phyloP scores from a whole-genome alignment of 176 grass and related monocot species.

The Pontederia crassipes region DNA sequence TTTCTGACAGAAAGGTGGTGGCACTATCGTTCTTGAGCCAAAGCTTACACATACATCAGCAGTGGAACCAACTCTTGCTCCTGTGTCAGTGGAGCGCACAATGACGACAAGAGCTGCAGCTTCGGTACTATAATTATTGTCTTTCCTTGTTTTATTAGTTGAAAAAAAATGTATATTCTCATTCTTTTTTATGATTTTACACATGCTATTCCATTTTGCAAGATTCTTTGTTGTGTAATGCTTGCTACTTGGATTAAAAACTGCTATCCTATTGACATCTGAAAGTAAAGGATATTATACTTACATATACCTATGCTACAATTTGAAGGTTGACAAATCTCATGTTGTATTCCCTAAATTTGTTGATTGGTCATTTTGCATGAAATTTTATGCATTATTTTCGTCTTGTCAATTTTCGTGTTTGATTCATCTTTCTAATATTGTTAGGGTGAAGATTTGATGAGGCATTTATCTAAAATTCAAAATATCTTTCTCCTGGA shows the following conservation, averaged over 20 bases:
- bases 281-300: background rate
- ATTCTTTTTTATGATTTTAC: background rate
- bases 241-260: background rate
- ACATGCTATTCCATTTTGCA: background rate
- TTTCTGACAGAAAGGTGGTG: constrained; percentile 76
- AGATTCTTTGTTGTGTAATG: background rate
- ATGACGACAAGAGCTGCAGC: constrained; percentile 94
- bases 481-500: background rate
- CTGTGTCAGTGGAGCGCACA: constrained; percentile 79
- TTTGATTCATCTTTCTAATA: too few species aligned
- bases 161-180: background rate
- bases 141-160: constrained; percentile 1
- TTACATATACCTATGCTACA: background rate
- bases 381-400: too few species aligned
- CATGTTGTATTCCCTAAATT: too few species aligned
- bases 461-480: background rate
- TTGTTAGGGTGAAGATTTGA: too few species aligned
- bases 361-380: too few species aligned
- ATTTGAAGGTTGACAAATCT: too few species aligned
- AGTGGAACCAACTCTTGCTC: constrained; percentile 90
- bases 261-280: background rate
- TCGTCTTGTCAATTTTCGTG: too few species aligned
- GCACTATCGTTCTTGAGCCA: constrained; percentile 76
- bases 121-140: constrained; percentile 29
- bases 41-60: constrained; percentile 80